Evolutionary conservation across 495 filamentous ascomycete genomes (phyloP), one percentile per base, ranked within the genome.

Genomic region (Penicillium samsonianum): DNA sequence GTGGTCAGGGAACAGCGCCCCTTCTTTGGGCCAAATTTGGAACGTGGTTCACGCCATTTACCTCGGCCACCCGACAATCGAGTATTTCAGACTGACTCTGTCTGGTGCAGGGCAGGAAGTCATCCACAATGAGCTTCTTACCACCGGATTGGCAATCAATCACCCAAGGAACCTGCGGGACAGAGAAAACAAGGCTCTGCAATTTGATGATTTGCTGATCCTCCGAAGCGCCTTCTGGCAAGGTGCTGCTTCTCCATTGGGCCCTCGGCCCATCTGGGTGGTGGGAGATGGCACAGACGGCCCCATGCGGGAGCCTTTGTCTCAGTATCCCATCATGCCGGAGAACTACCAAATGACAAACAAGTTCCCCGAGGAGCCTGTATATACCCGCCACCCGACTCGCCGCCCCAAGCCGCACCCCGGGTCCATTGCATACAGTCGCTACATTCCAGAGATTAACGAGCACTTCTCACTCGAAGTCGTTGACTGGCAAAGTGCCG

Each of bases 391-490:
- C 59, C 86, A 89, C 70, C 86, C 85, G 1, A 74, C 80, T 0
- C 83, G 86, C 0, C 79, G 76, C 0, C 69, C 79, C 31, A 89
- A 89, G 72, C 86, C 86, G 5, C 59, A 66, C 16, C 84, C 85
- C 0, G 84, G 84, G 11, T 80, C 80, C 0, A 77, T 87, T 22
- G 75, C 82, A 49, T 89, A 88, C 75, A 86, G 83, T 65, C 82
- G 86, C 22, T 89, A 82, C 61, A 85, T 88, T 59, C 84, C 86
- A 20, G 82, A 88, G 58, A 73, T 89, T 17, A 68, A 80, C 42
- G 83, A 88, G 73, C 82, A 80, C 55, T 89, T 88, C 61, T 85
- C 82, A 41, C 82, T 89, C 65, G 77, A 83, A 23, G 84, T 82
- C 19, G 75, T 89, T 0, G 80, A 89, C 60, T 80, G 76, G 69